Evolutionary conservation across 2,329 filamentous ascomycete genomes (phyloP).

Genomic region (Phialophora expanda): DNA sequence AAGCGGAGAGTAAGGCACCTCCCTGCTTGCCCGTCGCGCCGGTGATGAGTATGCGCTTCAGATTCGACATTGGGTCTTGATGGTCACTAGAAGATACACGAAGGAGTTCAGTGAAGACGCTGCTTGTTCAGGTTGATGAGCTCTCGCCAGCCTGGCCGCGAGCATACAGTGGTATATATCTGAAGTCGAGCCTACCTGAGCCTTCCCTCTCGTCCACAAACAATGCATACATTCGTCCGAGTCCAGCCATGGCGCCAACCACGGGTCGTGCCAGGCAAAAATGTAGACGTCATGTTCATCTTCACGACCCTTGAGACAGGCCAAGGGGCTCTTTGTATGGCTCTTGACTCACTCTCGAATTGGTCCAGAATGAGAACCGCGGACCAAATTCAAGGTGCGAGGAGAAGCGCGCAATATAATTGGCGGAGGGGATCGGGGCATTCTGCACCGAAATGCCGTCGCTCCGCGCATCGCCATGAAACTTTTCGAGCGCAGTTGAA

Average conservation of each 20-base stretch:
- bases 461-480: background rate
- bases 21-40: slow-evolving; percentile 59
- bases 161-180: background rate
- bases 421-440: background rate
- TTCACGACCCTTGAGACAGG: background rate
- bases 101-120: background rate
- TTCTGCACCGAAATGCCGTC: background rate
- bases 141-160: background rate
- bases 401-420: background rate
- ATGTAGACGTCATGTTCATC: background rate
- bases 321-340: background rate
- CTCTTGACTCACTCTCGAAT: background rate
- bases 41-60: slow-evolving; percentile 46
- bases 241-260: background rate
- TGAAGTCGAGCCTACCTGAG: background rate
- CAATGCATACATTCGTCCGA: background rate
- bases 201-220: background rate
- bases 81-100: background rate
- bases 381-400: background rate
- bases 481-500: slow-evolving; percentile 15
- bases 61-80: slow-evolving; percentile 1
- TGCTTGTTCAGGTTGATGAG: slow-evolving; percentile 1
- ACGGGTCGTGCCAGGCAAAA: background rate
- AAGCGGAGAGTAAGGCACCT: slow-evolving; percentile 51
- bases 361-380: background rate